phyloP scores from a whole-genome alignment of 2,329 filamentous ascomycete genomes.

The Aspergillus caelatus region DNA sequence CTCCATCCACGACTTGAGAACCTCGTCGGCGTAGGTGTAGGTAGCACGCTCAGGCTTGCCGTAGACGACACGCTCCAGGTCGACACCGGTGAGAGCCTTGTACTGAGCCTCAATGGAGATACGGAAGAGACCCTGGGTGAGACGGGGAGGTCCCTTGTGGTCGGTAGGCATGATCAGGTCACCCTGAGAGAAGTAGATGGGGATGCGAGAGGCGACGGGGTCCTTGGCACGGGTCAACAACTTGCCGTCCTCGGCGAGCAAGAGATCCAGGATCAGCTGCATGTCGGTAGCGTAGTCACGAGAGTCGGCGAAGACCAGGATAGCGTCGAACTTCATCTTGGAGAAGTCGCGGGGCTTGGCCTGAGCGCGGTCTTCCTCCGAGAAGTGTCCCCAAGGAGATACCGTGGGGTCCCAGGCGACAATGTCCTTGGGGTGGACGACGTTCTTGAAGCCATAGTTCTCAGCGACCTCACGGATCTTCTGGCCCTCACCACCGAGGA shows the following conservation, averaged over 20 bases:
- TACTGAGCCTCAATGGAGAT: conserved; percentile 71
- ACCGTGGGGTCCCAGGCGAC: conserved; percentile 70
- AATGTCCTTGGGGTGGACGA: conserved; percentile 74
- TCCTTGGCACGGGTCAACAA: conserved; percentile 68
- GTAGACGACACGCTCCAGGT: conserved; percentile 75
- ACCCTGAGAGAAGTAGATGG: conserved; percentile 73
- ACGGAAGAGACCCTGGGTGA: conserved; percentile 76
- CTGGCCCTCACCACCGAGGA: conserved; percentile 75
- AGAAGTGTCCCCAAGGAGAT: conserved; percentile 70
- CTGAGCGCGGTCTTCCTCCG: conserved; percentile 66
- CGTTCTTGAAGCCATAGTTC: conserved; percentile 73
- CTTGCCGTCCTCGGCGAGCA: conserved; percentile 68
- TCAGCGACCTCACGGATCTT: conserved; percentile 73
- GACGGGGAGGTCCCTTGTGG: conserved; percentile 64
- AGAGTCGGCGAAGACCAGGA: conserved; percentile 74
- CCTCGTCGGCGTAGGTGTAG: conserved; percentile 78
- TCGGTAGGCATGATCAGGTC: conserved; percentile 67
- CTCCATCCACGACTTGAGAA: conserved; percentile 74
- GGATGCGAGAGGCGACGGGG: conserved; percentile 67
- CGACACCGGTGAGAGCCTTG: conserved; percentile 65
- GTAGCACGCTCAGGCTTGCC: conserved; percentile 74
- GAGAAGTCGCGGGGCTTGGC: conserved; percentile 72
- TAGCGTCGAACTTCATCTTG: conserved; percentile 72
- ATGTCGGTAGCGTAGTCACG: conserved; percentile 75
- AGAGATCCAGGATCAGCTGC: conserved; percentile 74